Percentiles rank a stretch among this genome's conserved stretches.
phyloP scores from a whole-genome alignment of 805 yeast genomes.

The Sporopachydermia lactativora region DNA sequence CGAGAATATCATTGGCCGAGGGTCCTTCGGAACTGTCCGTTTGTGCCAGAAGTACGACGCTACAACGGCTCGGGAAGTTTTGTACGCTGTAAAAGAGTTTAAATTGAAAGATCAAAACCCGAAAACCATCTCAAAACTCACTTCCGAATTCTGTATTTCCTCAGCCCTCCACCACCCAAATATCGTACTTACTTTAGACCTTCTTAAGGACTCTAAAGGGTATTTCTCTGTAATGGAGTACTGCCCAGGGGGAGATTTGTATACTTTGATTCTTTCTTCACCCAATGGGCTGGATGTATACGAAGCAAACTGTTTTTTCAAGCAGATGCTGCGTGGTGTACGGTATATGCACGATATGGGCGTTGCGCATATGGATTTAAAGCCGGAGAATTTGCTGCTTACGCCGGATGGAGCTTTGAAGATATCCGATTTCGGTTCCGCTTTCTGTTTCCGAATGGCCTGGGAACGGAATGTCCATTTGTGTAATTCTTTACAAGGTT shows the following conservation, averaged over 20 bases:
- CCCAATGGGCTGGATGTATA: constrained; percentile 52
- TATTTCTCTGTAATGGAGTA: constrained; percentile 52
- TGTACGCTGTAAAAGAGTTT: constrained; percentile 71
- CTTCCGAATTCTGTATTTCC: constrained; percentile 71
- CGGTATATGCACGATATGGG: constrained; percentile 86
- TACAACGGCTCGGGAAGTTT: not conserved
- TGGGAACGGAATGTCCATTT: constrained; percentile 42
- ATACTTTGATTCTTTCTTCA: constrained; percentile 56
- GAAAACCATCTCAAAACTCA: constrained; percentile 51
- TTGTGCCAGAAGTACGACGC: constrained; percentile 35
- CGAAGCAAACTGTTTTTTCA: constrained; percentile 88
- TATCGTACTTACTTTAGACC: constrained; percentile 56
- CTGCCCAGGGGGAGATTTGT: constrained; percentile 72
- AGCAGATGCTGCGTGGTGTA: constrained; percentile 73
- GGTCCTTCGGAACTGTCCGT: constrained; percentile 78
- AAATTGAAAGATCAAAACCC: constrained; percentile 40
- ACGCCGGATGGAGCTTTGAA: constrained; percentile 62
- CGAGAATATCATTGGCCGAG: constrained; percentile 73
- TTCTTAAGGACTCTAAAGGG: constrained; percentile 64
- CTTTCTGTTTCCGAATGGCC: constrained; percentile 73
- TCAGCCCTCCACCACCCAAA: constrained; percentile 60
- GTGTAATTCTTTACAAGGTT: constrained; percentile 57
- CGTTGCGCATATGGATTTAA: constrained; percentile 77
- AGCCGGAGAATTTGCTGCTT: constrained; percentile 72
- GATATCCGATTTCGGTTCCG: constrained; percentile 81